These are phyloP conservation scores for Neocatenulostroma microsporum DNA, from an alignment of 2,329 filamentous ascomycete genomes.

Conservation along the genomic window DNA sequence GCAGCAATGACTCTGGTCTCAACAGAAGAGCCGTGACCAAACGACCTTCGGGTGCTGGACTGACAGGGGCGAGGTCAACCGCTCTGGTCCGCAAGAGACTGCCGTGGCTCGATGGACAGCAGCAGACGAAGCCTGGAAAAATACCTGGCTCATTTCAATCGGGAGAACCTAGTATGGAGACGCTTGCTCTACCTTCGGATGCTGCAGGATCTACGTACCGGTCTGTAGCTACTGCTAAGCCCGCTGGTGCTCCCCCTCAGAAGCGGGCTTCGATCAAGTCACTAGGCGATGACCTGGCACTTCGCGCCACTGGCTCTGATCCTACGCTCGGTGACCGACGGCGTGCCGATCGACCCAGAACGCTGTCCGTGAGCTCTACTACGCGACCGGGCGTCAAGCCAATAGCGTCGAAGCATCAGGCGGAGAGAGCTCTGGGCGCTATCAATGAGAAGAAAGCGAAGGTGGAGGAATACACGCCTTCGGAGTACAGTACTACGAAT, in stretches of 20 bases:
- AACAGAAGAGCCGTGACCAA: background rate
- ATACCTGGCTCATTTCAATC: background rate
- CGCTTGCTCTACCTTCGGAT: background rate
- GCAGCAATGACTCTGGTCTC: conserved; percentile 2
- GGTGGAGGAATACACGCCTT: conserved; percentile 16
- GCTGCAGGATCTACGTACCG: no score
- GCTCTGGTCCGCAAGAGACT: conserved; percentile 24
- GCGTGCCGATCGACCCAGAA: background rate
- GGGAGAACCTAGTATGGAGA: conserved; percentile 1
- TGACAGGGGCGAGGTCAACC: no score
- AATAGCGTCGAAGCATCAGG: conserved; percentile 7
- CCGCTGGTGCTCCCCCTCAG: no score
- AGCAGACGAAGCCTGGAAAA: conserved; percentile 3
- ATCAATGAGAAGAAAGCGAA: conserved; percentile 2
- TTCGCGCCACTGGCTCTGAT: conserved; percentile 18
- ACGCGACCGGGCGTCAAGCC: conserved; percentile 9
- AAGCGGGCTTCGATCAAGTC: background rate
- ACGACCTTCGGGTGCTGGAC: background rate
- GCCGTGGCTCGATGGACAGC: conserved; percentile 18
- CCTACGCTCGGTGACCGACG: conserved; percentile 9
- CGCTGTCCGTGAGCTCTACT: conserved; percentile 11
- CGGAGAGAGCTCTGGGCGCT: conserved; percentile 5
- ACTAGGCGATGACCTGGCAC: conserved; percentile 11
- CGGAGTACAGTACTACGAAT: conserved; percentile 21
- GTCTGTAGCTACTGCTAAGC: no score